Base-by-base conservation (phyloP, 805 yeast species). In the Teunomyces pallodes region DNA sequence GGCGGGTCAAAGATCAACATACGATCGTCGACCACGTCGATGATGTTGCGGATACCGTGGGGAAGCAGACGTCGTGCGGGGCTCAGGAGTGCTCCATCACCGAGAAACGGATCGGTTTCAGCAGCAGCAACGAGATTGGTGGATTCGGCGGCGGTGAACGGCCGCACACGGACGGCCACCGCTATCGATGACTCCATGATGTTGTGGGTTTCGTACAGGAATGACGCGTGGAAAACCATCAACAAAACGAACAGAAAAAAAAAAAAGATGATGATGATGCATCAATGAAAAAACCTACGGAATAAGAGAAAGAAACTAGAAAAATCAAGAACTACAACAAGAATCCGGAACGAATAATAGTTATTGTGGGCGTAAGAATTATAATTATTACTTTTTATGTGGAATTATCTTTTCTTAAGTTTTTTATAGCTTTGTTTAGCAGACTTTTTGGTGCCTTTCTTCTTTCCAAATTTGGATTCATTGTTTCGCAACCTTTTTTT, bases 1-100 rank as follows among this genome's bases (percentile, higher is more conserved):
- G 87, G 82, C 0, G 96, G 97, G 66, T 90, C 96, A 63, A 90
- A 90, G 7, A 90, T 81, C 47, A 90, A 73, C 95, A 89, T 88
- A 50, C 82, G 73, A 56, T 87, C 94, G 68, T 89, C 96, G 2
- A 87, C 91, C 26, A 87, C 90, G 49, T 85, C 82, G 20, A 90
- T 77, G 29, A 89, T 78, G 55, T 84, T 85, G 47, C 94, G 71
- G 24, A 88, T 70, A 0, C 87, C 85, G 38, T 67, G 63, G 4
- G 81, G 84, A 14, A 9, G 62, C 54, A 24, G 35, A 42, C 13
- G 58, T 46, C 41, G 42, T 36, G 9, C 44, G 27, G 33, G 46
- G n/a, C 47, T 49, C 39, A 41, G 26, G 6, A 28, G 58, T 54
- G 46, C 69, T 65, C 84, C 87, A 54, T 79, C 84, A 1, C 86